These are phyloP conservation scores for Paraphaeosphaeria minitans DNA, from an alignment of 2,329 filamentous ascomycete species.

Conservation along the genomic window DNA sequence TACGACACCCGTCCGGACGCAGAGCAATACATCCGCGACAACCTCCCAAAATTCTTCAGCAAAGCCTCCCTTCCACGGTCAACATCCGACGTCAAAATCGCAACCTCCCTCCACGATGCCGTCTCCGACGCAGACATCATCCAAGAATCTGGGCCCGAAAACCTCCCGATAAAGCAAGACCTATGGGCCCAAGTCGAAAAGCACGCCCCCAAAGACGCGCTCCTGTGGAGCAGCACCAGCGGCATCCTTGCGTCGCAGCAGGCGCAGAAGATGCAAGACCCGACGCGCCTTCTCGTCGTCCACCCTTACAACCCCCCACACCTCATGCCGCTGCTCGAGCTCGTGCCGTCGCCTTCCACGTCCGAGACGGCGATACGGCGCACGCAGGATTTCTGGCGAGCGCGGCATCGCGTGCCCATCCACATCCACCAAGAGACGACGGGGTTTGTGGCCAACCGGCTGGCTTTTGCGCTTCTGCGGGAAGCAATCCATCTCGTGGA, in stretches of 20 bases:
- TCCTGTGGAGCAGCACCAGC: slow-evolving; percentile 64
- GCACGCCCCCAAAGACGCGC: slow-evolving; percentile 50
- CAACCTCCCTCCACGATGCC: slow-evolving; percentile 47
- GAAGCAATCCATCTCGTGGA: slow-evolving; percentile 62
- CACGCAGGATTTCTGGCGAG: slow-evolving; percentile 55
- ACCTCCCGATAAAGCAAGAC: slow-evolving; percentile 55
- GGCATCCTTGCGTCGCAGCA: slow-evolving; percentile 63
- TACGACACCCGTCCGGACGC: slow-evolving; percentile 58
- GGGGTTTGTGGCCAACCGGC: slow-evolving; percentile 63
- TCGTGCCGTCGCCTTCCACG: slow-evolving; percentile 58
- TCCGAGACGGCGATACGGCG: slow-evolving; percentile 42
- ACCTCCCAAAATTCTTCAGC: slow-evolving; percentile 53
- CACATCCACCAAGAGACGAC: slow-evolving; percentile 57
- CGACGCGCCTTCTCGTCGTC: slow-evolving; percentile 58
- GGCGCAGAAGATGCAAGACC: slow-evolving; percentile 48
- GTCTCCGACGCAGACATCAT: slow-evolving; percentile 57
- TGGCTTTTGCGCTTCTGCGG: slow-evolving; percentile 62
- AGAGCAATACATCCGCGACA: slow-evolving; percentile 49
- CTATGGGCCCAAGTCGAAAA: slow-evolving; percentile 59
- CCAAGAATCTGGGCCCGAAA: slow-evolving; percentile 65
- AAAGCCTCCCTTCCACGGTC: slow-evolving; percentile 15
- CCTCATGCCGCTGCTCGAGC: slow-evolving; percentile 65
- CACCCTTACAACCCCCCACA: slow-evolving; percentile 68
- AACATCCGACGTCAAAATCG: slow-evolving; percentile 43
- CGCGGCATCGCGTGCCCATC: slow-evolving; percentile 53